Evolutionary conservation across 1,284 basidiomycete genomes (phyloP).

Genomic region (Macrocystidia cucumis): DNA sequence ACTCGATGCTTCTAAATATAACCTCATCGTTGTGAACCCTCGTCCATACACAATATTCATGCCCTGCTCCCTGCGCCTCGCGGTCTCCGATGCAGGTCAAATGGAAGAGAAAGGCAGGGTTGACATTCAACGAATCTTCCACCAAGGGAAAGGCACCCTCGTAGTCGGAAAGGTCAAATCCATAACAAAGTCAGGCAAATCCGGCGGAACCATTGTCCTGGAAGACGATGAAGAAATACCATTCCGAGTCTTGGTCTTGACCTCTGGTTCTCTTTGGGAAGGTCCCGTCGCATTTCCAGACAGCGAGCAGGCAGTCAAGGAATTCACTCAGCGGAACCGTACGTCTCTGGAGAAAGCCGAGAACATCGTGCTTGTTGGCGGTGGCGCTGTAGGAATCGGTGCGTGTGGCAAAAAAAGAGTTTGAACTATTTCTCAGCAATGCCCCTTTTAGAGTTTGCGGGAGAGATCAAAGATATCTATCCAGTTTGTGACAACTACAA

Average conservation of each 20-base stretch:
- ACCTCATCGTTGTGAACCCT: constrained; percentile 32
- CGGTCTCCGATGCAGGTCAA: constrained; percentile 18
- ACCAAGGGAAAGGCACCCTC: constrained; percentile 36
- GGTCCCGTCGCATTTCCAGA: constrained; percentile 38
- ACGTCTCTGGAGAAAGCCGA: constrained; percentile 35
- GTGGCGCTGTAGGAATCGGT: constrained; percentile 59
- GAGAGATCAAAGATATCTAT: constrained; percentile 49
- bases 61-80: constrained; percentile 18
- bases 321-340: constrained; percentile 33
- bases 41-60: constrained; percentile 28
- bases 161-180: constrained; percentile 36
- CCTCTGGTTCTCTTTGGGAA: constrained; percentile 46
- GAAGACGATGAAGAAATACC: constrained; percentile 36
- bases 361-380: constrained; percentile 52
- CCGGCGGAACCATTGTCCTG: constrained; percentile 39
- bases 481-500: constrained; percentile 28
- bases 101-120: constrained; percentile 30
- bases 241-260: constrained; percentile 47
- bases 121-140: constrained; percentile 41
- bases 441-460: constrained; percentile 38
- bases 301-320: constrained; percentile 25
- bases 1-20: constrained; percentile 25
- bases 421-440: constrained; percentile 2
- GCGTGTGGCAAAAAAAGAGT: constrained; percentile 9
- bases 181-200: constrained; percentile 25